A percentile compares a stretch with the other conserved stretches of the same genome.
These are phyloP conservation scores for Quercus dentata DNA, from an alignment of 306 rosid genomes.

Conservation along the genomic window DNA sequence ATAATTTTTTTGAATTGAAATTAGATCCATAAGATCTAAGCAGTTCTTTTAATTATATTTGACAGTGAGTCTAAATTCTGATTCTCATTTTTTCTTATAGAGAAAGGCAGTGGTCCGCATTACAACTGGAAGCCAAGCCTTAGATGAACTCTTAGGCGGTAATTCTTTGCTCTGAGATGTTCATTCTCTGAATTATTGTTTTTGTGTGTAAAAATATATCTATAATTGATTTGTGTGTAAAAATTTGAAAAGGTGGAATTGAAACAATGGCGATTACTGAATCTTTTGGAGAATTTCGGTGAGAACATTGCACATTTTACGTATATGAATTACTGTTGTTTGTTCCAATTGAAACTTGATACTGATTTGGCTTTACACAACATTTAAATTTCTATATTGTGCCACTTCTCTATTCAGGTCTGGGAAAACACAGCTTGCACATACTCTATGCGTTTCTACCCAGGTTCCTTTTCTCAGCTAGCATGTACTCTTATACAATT, in stretches of 20 bases:
- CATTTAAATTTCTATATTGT: background rate
- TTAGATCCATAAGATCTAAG: constrained; percentile 10
- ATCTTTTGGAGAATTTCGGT: constrained; percentile 98
- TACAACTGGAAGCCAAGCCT: constrained; percentile 96
- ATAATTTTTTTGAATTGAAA: constrained; percentile 1
- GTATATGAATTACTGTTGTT: background rate
- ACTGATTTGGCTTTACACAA: background rate
- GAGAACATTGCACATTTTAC: constrained; percentile 18
- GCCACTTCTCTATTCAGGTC: constrained; percentile 48
- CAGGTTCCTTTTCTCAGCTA: constrained; percentile 53
- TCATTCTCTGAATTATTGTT: constrained; percentile 1
- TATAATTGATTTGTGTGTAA: background rate
- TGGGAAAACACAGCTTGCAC: constrained; percentile 97
- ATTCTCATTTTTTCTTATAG: constrained; percentile 35
- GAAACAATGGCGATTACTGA: constrained; percentile 90
- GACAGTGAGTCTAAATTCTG: constrained; percentile 1
- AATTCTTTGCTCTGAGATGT: constrained; percentile 17
- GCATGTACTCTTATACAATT: background rate
- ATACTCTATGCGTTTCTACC: constrained; percentile 92
- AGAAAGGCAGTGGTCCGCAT: constrained; percentile 77
- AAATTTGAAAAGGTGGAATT: constrained; percentile 66
- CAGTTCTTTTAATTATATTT: background rate
- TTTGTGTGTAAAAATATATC: background rate
- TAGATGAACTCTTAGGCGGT: constrained; percentile 95
- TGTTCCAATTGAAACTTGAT: background rate